Evolutionary conservation across 2,329 filamentous ascomycete species (phyloP), one percentile per base, ranked within the genome.

Genomic region (Trichophyton rubrum): DNA sequence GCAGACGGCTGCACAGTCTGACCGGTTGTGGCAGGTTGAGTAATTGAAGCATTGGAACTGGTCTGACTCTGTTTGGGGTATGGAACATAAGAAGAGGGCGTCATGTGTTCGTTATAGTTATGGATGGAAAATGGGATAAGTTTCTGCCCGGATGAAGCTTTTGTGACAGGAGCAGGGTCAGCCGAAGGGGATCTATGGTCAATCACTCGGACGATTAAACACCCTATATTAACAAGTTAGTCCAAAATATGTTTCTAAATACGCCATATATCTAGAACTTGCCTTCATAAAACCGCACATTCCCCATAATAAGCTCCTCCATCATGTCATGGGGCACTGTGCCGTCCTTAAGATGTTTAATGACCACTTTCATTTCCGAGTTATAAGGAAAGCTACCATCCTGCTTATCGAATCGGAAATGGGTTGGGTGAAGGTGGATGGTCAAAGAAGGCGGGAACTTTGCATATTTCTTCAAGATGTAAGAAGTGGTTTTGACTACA

Each of bases 371-470:
- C 91, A 97, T 96, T 24, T 93, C 90, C 20, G 90, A 96, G 68
- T 89, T 89, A 74, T 97, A 97, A 3, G 84, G 82, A 68, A 96
- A 96, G 70, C 88, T 92, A 69, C 91, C 89, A 72, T 96, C 90
- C 73, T 96, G 92, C 68, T 90, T 85, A 67, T 97, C 92, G 75
- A 99, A 95, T 61, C 88, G 85, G 71, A 96, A 97, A 74, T 96
- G 87, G 3, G 83, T 90, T 8, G 85, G 81, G 70, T 96, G 86
- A 35, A 99, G 78, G 71, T 96, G 91, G 24, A 99, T 79, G 58
- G 92, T 84, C 24, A 99, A 78, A 3, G 92, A 97, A 0, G 93
- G 91, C 7, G 86, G 83, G 58, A 80, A 80, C 68, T 81, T 84
- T 45, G 78, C 79, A 73, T 87, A 90, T 74, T 91, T 95, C 67